These are phyloP conservation scores for Leccinum pachyderme DNA, from an alignment of 1,284 basidiomycete species.

Conservation along the genomic window DNA sequence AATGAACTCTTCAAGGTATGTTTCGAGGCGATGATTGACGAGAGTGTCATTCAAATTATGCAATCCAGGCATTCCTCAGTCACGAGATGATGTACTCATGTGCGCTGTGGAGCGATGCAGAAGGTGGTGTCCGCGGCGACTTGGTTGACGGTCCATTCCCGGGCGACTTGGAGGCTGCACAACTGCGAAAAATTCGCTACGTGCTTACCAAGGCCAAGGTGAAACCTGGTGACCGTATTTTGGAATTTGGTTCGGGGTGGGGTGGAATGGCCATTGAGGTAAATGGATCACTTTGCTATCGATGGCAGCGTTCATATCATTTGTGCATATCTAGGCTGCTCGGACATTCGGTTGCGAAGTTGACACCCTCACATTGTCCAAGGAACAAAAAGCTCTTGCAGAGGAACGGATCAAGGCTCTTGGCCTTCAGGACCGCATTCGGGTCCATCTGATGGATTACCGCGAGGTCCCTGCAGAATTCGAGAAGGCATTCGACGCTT, in stretches of 20 bases:
- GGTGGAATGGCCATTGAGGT: slow-evolving; percentile 88
- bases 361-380: slow-evolving; percentile 83
- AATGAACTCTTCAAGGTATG: slow-evolving; percentile 74
- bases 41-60: slow-evolving; percentile 28
- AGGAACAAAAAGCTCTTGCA: slow-evolving; percentile 84
- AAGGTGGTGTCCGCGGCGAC: slow-evolving; percentile 72
- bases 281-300: not conserved
- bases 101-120: slow-evolving; percentile 72
- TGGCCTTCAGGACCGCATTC: slow-evolving; percentile 69
- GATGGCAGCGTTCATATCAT: slow-evolving; percentile 5
- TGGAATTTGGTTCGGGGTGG: slow-evolving; percentile 95
- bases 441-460: slow-evolving; percentile 87
- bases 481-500: slow-evolving; percentile 81
- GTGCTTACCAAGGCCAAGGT: slow-evolving; percentile 78
- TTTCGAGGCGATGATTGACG: slow-evolving; percentile 7
- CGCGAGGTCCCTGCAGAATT: slow-evolving; percentile 75
- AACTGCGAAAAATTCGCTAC: slow-evolving; percentile 76
- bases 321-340: slow-evolving; percentile 49
- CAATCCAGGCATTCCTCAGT: slow-evolving; percentile 70
- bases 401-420: slow-evolving; percentile 77
- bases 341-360: slow-evolving; percentile 74
- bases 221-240: slow-evolving; percentile 71
- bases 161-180: slow-evolving; percentile 78
- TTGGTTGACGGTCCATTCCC: slow-evolving; percentile 46
- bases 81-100: slow-evolving; percentile 94